phyloP scores from a whole-genome alignment of 2,329 filamentous ascomycete genomes.

The Monilinia laxa region DNA sequence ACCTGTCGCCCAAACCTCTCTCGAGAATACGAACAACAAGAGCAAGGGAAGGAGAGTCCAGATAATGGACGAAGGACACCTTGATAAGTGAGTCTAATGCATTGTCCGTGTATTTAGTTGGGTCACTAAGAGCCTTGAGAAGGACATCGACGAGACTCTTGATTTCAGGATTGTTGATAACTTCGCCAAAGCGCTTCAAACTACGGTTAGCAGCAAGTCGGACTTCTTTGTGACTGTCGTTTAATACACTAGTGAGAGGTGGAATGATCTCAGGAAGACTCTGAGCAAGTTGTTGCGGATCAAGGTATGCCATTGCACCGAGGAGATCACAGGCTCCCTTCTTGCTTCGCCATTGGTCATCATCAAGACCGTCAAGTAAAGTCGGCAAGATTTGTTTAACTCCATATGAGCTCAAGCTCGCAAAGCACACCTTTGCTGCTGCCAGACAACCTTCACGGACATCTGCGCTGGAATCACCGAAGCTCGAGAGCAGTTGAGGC shows the following conservation, averaged over 20 bases:
- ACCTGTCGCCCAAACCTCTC: slow-evolving; percentile 85
- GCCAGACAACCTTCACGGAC: slow-evolving; percentile 92
- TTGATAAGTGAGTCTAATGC: slow-evolving; percentile 93
- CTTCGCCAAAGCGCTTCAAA: slow-evolving; percentile 95
- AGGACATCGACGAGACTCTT: slow-evolving; percentile 88
- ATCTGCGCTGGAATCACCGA: slow-evolving; percentile 83
- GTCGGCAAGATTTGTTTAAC: slow-evolving; percentile 94
- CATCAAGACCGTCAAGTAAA: slow-evolving; percentile 86
- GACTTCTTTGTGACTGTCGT: slow-evolving; percentile 98
- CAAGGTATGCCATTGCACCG: slow-evolving; percentile 97
- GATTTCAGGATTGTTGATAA: slow-evolving; percentile 96
- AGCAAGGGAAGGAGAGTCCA: slow-evolving; percentile 94
- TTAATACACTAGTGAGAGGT: slow-evolving; percentile 87
- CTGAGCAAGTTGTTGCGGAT: slow-evolving; percentile 87
- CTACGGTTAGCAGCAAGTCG: slow-evolving; percentile 88
- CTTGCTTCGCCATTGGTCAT: slow-evolving; percentile 97
- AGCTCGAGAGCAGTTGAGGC: slow-evolving; percentile 82
- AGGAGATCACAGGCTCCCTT: slow-evolving; percentile 96
- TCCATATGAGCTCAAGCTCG: slow-evolving; percentile 88
- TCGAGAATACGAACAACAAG: slow-evolving; percentile 94
- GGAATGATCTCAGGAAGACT: slow-evolving; percentile 97
- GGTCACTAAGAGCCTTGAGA: slow-evolving; percentile 94
- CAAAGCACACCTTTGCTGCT: slow-evolving; percentile 91
- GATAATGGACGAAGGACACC: slow-evolving; percentile 96
- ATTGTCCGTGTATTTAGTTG: slow-evolving; percentile 94